Evolutionary conservation across 805 yeast genomes (phyloP).

Genomic region (Candida ulmi): DNA sequence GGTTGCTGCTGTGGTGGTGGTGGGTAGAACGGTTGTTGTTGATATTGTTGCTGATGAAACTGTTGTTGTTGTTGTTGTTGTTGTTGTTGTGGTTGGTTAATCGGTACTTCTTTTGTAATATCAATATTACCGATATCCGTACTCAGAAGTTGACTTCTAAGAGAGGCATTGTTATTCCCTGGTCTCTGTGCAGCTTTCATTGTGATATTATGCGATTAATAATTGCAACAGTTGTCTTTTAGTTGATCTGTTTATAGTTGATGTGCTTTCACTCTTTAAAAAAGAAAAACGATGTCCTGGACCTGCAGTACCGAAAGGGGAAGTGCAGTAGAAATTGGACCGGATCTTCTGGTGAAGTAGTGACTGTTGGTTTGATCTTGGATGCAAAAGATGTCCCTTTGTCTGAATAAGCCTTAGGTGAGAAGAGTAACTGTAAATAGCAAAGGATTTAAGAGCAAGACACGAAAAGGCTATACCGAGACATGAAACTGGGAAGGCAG

Average conservation of each 20-base stretch:
- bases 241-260: too few relatives aligned
- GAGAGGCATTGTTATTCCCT: constrained; percentile 1
- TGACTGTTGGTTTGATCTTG: too few relatives aligned
- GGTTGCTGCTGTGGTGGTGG: constrained; percentile 14
- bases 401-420: too few relatives aligned
- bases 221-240: too few relatives aligned
- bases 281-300: background rate
- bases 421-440: too few relatives aligned
- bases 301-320: background rate
- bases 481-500: too few relatives aligned
- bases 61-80: constrained; percentile 11
- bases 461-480: too few relatives aligned
- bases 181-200: constrained; percentile 5
- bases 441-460: too few relatives aligned
- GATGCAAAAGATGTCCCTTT: too few relatives aligned
- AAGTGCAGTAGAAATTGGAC: too few relatives aligned
- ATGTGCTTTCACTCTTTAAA: too few relatives aligned
- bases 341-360: too few relatives aligned
- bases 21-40: constrained; percentile 12
- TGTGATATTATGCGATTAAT: background rate
- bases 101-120: constrained; percentile 35
- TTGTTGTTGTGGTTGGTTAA: constrained; percentile 11
- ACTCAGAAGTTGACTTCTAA: constrained; percentile 32
- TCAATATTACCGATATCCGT: constrained; percentile 40
- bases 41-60: constrained; percentile 11